Conservation (phyloP, 2,329 filamentous ascomycete genomes). For the Coniochaeta sp. region DNA sequence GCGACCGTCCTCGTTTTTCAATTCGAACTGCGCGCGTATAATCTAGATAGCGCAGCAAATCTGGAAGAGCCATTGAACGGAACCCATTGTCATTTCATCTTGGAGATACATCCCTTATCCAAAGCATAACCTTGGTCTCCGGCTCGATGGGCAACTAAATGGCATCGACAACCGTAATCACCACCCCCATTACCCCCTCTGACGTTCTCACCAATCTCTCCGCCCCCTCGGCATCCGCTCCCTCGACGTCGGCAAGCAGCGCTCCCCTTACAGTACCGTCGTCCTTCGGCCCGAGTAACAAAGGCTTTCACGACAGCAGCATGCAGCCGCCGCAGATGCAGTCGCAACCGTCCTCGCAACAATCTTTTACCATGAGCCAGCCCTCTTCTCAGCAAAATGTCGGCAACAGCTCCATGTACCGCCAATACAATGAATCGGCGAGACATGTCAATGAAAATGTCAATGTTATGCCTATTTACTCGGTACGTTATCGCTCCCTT, state of each 20-base stretch:
- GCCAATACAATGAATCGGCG: slow-evolving; percentile 31
- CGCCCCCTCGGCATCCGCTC: slow-evolving; percentile 2
- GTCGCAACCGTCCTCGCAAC: slow-evolving; percentile 43
- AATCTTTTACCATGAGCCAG: slow-evolving; percentile 51
- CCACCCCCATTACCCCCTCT: slow-evolving; percentile 13
- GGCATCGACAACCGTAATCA: slow-evolving; percentile 29
- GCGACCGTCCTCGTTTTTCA: neutral
- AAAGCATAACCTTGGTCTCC: neutral
- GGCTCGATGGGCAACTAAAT: slow-evolving; percentile 20
- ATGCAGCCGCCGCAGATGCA: slow-evolving; percentile 25
- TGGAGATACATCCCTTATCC: neutral
- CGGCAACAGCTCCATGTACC: slow-evolving; percentile 24
- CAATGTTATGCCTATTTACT: slow-evolving; percentile 50
- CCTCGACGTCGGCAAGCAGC: neutral
- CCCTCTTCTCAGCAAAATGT: slow-evolving; percentile 33
- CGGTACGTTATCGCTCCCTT: slow-evolving; percentile 32
- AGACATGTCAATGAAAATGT: slow-evolving; percentile 27
- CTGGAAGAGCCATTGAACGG: neutral
- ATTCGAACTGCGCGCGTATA: neutral
- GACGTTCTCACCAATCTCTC: neutral
- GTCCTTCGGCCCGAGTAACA: neutral
- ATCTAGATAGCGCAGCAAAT: neutral
- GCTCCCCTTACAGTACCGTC: neutral
- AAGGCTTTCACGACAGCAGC: slow-evolving; percentile 1
- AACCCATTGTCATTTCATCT: neutral